Evolutionary conservation across 2,329 filamentous ascomycete species (phyloP), one percentile per base, ranked within the genome.

Genomic region (Sporothrix dimorphospora): DNA sequence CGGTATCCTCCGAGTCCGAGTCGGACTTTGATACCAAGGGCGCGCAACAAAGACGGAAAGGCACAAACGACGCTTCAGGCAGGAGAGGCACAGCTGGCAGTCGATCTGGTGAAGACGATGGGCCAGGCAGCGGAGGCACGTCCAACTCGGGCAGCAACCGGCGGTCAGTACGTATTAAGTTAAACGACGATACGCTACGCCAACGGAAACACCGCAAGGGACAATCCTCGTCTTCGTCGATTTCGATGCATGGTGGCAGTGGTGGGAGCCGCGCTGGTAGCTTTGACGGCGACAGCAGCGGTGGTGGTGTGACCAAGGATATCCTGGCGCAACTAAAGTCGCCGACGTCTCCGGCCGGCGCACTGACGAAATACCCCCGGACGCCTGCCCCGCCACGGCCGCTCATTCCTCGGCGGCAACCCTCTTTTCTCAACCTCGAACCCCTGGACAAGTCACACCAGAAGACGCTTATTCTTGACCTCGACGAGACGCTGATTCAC

Each of bases 401-500:
- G 4, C 85, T 99, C 68, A 92, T 99, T 71, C 96, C 96, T 38
- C 89, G 91, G 74, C 91, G 94, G 71, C 93, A 97, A 78, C 94
- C 94, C 24, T 98, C 94, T 0, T 98, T 97, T 79, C 88, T 93
- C 55, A 89, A 90, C 72, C 80, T 88, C 38, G 82, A 88, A 74
- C 79, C 86, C 72, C 77, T 81, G 76, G 81, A 83, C 61, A 82
- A 82, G 67, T 84, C 88, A 61, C 90, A 91, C 73, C 92, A 96
- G 78, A 99, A 99, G 85, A 99, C 96, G 0, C 83, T 99, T 73
- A 94, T 99, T 75, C 86, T 99, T 69, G 96, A 99, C 80, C 88
- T 99, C 21, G 96, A 99, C 81, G 96, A 99, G 82, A 99, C 96
- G 0, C 84, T 99, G 76, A 99, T 99, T 76, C 96, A 99, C 85